Evolutionary conservation across 495 filamentous ascomycete genomes (phyloP).

Genomic region (Aspergillus hancockii): DNA sequence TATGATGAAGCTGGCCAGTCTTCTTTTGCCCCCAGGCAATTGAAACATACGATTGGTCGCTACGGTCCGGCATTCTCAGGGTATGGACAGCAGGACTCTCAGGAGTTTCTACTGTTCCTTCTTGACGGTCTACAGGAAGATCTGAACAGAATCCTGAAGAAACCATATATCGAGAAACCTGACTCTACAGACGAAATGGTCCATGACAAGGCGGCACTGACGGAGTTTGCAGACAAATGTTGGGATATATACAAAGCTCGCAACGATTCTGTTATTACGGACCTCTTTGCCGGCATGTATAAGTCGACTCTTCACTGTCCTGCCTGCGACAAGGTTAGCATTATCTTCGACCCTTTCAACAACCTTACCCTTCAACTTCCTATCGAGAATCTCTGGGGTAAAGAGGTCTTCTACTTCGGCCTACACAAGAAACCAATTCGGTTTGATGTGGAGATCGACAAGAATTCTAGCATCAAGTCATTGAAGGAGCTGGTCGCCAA

Average conservation of each 20-base stretch:
- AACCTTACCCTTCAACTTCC: constrained; percentile 90
- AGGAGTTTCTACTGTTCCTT: constrained; percentile 96
- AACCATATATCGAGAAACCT: constrained; percentile 96
- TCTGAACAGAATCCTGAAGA: constrained; percentile 88
- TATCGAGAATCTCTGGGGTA: constrained; percentile 73
- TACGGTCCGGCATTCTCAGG: constrained; percentile 85
- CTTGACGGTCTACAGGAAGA: constrained; percentile 95
- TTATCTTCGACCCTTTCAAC: constrained; percentile 98
- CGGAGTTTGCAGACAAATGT: constrained; percentile 78
- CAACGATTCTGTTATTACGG: constrained; percentile 92
- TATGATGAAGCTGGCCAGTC: constrained; percentile 58
- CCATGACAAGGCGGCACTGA: constrained; percentile 71
- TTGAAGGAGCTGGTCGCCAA: constrained; percentile 77
- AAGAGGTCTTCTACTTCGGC: constrained; percentile 72
- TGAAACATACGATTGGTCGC: constrained; percentile 79
- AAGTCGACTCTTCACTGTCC: constrained; percentile 95
- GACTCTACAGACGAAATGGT: constrained; percentile 98
- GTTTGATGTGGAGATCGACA: constrained; percentile 87
- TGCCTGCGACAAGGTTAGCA: constrained; percentile 89
- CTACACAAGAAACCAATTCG: constrained; percentile 63
- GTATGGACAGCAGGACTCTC: constrained; percentile 94
- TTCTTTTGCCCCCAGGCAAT: constrained; percentile 69
- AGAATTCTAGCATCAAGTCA: constrained; percentile 67
- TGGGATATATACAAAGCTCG: constrained; percentile 91
- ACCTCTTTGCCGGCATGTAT: constrained; percentile 96